Evolutionary conservation across 164 flowering plant genomes (phyloP), one percentile per base, ranked within the genome.

Genomic region (Aristolochia fimbriata): DNA sequence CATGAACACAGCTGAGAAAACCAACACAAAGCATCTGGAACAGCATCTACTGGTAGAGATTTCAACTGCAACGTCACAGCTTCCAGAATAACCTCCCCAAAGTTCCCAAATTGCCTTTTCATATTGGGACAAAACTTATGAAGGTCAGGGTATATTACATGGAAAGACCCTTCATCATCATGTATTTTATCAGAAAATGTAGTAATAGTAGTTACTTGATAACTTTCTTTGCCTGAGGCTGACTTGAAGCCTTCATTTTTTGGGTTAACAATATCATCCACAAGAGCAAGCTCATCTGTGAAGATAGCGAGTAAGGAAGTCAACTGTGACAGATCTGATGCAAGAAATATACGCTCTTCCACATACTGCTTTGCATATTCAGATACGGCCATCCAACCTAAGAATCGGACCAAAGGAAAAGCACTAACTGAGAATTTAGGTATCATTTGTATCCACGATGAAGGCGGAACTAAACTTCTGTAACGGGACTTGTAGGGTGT

Each of bases 331-430:
- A 86, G 71, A 71, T 84, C 88, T 11, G 95, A 80, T 55, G 75
- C 81, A 73, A 52, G 84, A 65, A 74, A 77, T 47, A 83, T 61
- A 15, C 69, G 76, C 62, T 84, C 91, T 59, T 71, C 80, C 23
- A 81, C 64, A 73, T 74, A 91, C 61, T 74, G 79, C 62, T 83
- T 78, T 25, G 96, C 87, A 84, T 70, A 81, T 62, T 84, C 82
- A 48, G 96, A 83, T 51, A 91, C 74, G 14, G 96, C 97, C 97
- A 87, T 91, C 97, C 97, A 91, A 64, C 96, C 96, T 46, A 91
- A 71, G 73, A 75, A 86, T 22, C 97, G 77, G 46, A 86, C 91
- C 59, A 86, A 77, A 59, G 96, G 91, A n/a, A 47, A 83, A 43
- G 71, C 57, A 70, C 72, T 72, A 37, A 68, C 58, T 46, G 89